A percentile compares a stretch with the other conserved stretches of the same genome.
phyloP scores from a whole-genome alignment of 2,329 filamentous ascomycete genomes.

The Nemania abortiva region DNA sequence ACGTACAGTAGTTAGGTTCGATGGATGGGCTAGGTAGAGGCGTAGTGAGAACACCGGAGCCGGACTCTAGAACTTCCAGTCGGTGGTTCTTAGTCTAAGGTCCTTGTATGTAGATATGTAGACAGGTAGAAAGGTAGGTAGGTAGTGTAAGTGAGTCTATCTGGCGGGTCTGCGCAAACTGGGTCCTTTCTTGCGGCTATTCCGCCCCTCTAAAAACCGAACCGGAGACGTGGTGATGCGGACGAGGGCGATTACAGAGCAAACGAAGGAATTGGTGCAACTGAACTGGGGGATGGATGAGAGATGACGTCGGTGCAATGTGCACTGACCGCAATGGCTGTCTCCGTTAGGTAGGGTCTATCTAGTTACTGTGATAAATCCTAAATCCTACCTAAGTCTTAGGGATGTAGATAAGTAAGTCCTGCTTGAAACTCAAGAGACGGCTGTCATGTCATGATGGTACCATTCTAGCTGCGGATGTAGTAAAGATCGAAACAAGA shows the following conservation, averaged over 20 bases:
- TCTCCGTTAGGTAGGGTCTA: no score
- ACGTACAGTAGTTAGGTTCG: not conserved
- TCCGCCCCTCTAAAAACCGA: not conserved
- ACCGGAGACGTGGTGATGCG: not conserved
- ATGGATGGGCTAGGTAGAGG: not conserved
- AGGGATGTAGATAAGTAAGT: not conserved
- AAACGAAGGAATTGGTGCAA: not conserved
- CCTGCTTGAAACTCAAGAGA: not conserved
- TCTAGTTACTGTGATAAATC: not conserved
- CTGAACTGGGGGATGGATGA: not conserved
- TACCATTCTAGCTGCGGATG: conserved; percentile 17
- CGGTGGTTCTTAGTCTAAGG: conserved; percentile 7
- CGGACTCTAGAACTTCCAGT: not conserved
- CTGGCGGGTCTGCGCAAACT: conserved; percentile 32
- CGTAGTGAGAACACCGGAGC: conserved; percentile 28
- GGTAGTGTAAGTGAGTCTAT: not conserved
- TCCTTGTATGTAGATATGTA: not conserved
- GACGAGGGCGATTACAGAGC: not conserved
- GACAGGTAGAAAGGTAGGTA: not conserved
- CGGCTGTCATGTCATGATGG: conserved; percentile 3
- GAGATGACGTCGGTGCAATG: not conserved
- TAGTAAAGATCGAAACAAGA: conserved; percentile 2
- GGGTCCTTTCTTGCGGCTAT: conserved; percentile 5
- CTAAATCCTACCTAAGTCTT: no score
- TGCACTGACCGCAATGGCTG: no score